Conservation (phyloP, 495 filamentous ascomycete genomes). For the Echria macrotheca region DNA sequence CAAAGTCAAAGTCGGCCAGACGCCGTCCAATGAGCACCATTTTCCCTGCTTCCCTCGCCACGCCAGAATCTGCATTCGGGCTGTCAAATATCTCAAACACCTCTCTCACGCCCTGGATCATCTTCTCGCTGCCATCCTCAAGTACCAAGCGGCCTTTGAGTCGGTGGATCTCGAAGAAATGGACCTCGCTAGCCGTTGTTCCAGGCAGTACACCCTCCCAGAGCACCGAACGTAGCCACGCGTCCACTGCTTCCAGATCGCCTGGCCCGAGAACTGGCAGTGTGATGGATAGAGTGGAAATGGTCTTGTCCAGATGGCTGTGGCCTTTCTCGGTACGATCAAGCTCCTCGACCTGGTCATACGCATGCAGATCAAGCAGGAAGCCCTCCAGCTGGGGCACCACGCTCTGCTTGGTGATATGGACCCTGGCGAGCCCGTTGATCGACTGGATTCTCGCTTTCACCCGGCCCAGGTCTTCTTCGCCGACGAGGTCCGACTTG, state of each 20-base stretch:
- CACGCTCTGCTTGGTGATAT: conserved; percentile 70
- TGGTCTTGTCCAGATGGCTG: conserved; percentile 84
- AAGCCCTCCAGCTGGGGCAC: conserved; percentile 79
- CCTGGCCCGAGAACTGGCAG: conserved; percentile 49
- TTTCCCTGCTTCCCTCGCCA: conserved; percentile 51
- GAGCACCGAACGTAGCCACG: conserved; percentile 75
- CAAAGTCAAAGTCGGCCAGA: conserved; percentile 46
- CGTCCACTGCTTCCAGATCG: conserved; percentile 60
- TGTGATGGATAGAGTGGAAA: conserved; percentile 73
- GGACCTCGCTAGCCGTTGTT: conserved; percentile 12
- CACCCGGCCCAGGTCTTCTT: conserved; percentile 59
- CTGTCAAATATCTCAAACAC: conserved; percentile 84
- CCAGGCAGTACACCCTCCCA: conserved; percentile 71
- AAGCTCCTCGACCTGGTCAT: conserved; percentile 68
- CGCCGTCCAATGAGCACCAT: conserved; percentile 75
- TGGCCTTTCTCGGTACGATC: conserved; percentile 63
- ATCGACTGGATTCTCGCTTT: conserved; percentile 68
- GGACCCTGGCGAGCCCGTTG: conserved; percentile 82
- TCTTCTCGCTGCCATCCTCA: conserved; percentile 56
- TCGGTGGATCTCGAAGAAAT: conserved; percentile 70
- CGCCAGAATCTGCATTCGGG: conserved; percentile 19
- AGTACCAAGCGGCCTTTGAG: conserved; percentile 71
- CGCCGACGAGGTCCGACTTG: conserved; percentile 82
- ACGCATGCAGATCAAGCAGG: conserved; percentile 86
- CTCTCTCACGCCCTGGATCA: conserved; percentile 89